Conservation (phyloP, 2,329 filamentous ascomycete genomes). For the Rhynchosporium graminicola region DNA sequence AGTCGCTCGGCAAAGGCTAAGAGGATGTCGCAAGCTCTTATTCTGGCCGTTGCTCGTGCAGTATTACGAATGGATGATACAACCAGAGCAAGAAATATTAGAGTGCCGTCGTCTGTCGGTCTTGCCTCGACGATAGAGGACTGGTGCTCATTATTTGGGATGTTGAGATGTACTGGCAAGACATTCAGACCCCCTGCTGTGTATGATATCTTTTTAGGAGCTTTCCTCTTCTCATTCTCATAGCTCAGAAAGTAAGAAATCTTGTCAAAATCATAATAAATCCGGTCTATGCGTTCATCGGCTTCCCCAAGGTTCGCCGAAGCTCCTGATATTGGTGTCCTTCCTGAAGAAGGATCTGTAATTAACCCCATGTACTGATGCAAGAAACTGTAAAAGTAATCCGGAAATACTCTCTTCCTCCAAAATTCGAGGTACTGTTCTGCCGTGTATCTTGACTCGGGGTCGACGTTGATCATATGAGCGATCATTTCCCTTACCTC, state of each 20-base stretch:
- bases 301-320: constrained; percentile 77
- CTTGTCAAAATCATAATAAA: constrained; percentile 96
- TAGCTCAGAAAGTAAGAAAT: constrained; percentile 93
- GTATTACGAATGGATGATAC: constrained; percentile 89
- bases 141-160: constrained; percentile 79
- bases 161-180: constrained; percentile 81
- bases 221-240: constrained; percentile 47
- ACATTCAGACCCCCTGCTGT: constrained; percentile 58
- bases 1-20: constrained; percentile 88
- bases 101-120: constrained; percentile 79
- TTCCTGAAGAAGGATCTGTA: constrained; percentile 83
- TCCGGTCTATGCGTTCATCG: constrained; percentile 89
- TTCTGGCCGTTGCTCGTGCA: constrained; percentile 80
- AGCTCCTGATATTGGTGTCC: constrained; percentile 67
- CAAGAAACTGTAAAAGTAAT: constrained; percentile 96
- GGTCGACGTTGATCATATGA: constrained; percentile 95
- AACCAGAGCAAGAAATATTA: constrained; percentile 88
- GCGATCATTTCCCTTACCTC: constrained; percentile 86
- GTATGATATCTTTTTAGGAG: constrained; percentile 42
- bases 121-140: constrained; percentile 61
- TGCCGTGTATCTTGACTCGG: constrained; percentile 86
- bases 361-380: constrained; percentile 98
- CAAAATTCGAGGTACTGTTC: constrained; percentile 94
- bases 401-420: constrained; percentile 87
- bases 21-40: constrained; percentile 87